Conservation (phyloP, 768 basidiomycete species). For the Lyophyllum decastes region DNA sequence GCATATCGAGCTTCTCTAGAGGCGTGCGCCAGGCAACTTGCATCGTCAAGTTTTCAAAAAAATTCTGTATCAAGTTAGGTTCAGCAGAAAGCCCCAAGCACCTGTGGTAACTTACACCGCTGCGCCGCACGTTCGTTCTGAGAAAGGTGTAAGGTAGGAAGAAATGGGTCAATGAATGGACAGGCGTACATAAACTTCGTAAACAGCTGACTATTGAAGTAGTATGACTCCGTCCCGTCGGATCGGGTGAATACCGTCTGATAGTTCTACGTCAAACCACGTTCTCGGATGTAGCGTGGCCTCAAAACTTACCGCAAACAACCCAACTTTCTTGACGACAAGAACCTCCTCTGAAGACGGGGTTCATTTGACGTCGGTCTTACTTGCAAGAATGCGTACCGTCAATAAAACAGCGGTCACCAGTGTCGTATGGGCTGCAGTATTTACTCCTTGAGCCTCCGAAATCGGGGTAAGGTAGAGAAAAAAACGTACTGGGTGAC, state of each 20-base stretch:
- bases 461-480: background rate
- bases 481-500: slow-evolving; percentile 70
- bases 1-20: slow-evolving; percentile 65
- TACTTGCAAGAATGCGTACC: slow-evolving; percentile 29
- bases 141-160: background rate
- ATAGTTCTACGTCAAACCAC: background rate
- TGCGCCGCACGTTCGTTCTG: slow-evolving; percentile 74
- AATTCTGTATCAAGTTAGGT: slow-evolving; percentile 46
- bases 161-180: background rate
- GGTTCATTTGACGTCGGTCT: background rate
- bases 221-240: slow-evolving; percentile 81
- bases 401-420: slow-evolving; percentile 80
- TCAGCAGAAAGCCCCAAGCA: background rate
- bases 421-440: slow-evolving; percentile 74
- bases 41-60: slow-evolving; percentile 64
- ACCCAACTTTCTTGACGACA: slow-evolving; percentile 77
- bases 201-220: slow-evolving; percentile 79
- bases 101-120: slow-evolving; percentile 45
- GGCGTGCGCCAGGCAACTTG: slow-evolving; percentile 80
- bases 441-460: background rate
- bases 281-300: background rate
- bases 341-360: slow-evolving; percentile 55
- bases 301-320: slow-evolving; percentile 59
- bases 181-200: slow-evolving; percentile 67
- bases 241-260: slow-evolving; percentile 70